Conservation (phyloP, 208 protist genomes). For the Plasmodiophora brassicae region DNA sequence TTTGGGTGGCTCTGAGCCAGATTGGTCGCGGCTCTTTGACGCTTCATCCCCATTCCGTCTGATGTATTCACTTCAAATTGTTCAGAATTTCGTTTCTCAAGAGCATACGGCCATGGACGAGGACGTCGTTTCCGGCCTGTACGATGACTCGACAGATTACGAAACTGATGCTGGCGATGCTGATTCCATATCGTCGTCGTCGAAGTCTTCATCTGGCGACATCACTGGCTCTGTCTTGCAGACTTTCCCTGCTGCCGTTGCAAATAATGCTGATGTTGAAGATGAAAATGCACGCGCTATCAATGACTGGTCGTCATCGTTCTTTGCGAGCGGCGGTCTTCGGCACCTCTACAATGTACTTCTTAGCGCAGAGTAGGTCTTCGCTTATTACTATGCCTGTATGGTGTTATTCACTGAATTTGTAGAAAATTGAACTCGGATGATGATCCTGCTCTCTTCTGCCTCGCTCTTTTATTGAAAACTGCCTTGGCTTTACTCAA, state of each 20-base stretch:
- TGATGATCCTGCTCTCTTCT: background rate
- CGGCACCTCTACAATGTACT: constrained; percentile 1
- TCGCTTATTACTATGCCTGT: too few species aligned
- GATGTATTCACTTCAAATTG: constrained; percentile 13
- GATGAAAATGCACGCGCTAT: too few species aligned
- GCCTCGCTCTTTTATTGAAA: background rate
- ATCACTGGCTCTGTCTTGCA: too few species aligned
- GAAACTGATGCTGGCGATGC: background rate
- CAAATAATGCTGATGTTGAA: background rate
- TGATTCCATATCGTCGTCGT: background rate
- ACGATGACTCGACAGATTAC: background rate
- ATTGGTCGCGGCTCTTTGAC: background rate
- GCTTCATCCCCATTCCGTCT: background rate
- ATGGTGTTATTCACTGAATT: too few species aligned
- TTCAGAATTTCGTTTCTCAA: background rate
- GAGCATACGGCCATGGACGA: background rate
- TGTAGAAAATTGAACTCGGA: background rate
- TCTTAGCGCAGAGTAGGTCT: background rate
- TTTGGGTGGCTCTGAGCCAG: background rate
- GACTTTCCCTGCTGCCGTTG: too few species aligned
- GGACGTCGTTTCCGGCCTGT: background rate
- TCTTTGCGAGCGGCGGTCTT: background rate
- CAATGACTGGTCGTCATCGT: background rate
- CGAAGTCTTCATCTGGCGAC: background rate
- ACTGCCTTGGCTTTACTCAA: background rate